Conservation (phyloP, 305 asterid species). For the Fraxinus sp. region DNA sequence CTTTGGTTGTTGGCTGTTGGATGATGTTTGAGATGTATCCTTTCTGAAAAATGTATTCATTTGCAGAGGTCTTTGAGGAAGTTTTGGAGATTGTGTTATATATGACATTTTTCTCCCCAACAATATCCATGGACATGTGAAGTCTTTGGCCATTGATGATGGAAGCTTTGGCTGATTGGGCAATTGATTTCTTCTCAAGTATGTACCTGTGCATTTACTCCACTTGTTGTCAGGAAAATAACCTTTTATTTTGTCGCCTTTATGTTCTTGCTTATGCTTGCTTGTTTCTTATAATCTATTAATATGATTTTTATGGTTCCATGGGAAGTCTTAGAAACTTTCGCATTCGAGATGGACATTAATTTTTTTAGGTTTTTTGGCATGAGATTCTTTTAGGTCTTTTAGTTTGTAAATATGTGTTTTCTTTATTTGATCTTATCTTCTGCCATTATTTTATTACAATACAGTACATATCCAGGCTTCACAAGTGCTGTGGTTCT, state of each 20-base stretch:
- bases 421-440: not conserved
- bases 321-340: constrained; percentile 12
- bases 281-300: not conserved
- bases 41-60: constrained; percentile 18
- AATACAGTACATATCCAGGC: not conserved
- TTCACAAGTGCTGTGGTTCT: not conserved
- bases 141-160: constrained; percentile 97
- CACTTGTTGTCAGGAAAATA: not conserved
- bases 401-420: not conserved
- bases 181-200: constrained; percentile 96
- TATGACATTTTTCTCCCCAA: constrained; percentile 95
- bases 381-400: not conserved
- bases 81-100: constrained; percentile 96
- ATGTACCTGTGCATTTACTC: constrained; percentile 28
- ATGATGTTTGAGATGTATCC: not conserved
- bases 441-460: not conserved
- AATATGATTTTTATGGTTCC: not conserved
- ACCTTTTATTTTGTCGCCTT: not conserved
- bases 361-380: not conserved
- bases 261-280: not conserved
- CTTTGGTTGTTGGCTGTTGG: not conserved
- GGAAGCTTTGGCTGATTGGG: constrained; percentile 96
- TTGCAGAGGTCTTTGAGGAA: constrained; percentile 98
- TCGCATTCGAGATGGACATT: not conserved
- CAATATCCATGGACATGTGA: constrained; percentile 96